Conservation (phyloP, 192 early-diverging fungal genomes). For the Podila verticillata region DNA sequence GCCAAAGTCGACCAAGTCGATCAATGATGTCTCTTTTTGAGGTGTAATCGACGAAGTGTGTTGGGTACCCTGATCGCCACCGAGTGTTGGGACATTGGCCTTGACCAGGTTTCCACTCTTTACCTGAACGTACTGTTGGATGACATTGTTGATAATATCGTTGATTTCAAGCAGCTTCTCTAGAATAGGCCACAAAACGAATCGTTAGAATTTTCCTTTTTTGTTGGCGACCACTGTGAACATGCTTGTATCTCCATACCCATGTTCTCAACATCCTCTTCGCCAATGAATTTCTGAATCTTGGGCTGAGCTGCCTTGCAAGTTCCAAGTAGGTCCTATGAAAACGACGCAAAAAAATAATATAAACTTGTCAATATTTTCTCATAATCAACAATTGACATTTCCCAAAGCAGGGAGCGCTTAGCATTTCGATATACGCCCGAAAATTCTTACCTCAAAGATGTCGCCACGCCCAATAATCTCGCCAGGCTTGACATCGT, state of each 20-base stretch:
- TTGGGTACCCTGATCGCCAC: conserved; percentile 14
- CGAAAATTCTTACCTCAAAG: conserved; percentile 52
- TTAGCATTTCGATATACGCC: no score
- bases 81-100: conserved; percentile 33
- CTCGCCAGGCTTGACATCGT: conserved; percentile 69
- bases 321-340: conserved; percentile 70
- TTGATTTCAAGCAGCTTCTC: conserved; percentile 77
- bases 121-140: conserved; percentile 74
- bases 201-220: background rate
- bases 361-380: background rate
- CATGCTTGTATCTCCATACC: conserved; percentile 60
- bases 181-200: conserved; percentile 16
- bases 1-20: conserved; percentile 55
- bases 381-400: no score
- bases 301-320: conserved; percentile 77
- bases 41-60: conserved; percentile 14
- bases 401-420: no score
- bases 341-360: background rate
- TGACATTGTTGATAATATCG: conserved; percentile 82
- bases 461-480: conserved; percentile 59
- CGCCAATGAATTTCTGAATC: conserved; percentile 76
- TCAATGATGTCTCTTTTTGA: conserved; percentile 50
- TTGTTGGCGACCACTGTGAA: background rate
- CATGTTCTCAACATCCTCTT: conserved; percentile 80
- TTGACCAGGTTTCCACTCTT: conserved; percentile 59